Evolutionary conservation across 2,329 filamentous ascomycete species (phyloP).

Genomic region (Scortechinia acanthostroma): DNA sequence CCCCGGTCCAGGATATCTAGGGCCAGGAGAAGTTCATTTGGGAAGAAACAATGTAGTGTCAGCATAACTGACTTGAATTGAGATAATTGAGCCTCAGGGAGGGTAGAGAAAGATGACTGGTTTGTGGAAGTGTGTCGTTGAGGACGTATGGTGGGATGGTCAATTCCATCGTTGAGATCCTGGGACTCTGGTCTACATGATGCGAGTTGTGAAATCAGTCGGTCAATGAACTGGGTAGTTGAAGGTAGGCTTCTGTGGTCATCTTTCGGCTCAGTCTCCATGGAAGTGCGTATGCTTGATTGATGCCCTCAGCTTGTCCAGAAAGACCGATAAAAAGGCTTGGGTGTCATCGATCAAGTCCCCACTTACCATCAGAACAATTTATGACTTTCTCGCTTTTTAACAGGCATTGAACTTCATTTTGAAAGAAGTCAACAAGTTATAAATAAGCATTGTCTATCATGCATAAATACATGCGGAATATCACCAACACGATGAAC

Average conservation of each 20-base stretch:
- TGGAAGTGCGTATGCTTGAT: neutral
- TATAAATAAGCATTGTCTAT: neutral
- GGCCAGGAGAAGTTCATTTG: slow-evolving; percentile 52
- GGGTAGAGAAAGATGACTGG: neutral
- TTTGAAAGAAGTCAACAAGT: neutral
- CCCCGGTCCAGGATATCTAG: slow-evolving; percentile 52
- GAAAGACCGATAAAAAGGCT: neutral
- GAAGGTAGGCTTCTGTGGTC: neutral
- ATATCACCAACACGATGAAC: too few species aligned
- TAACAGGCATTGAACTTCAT: neutral
- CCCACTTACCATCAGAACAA: neutral
- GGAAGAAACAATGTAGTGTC: slow-evolving; percentile 53
- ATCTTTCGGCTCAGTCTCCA: neutral
- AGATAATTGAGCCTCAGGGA: neutral
- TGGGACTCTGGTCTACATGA: neutral
- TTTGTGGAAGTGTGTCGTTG: neutral
- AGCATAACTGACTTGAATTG: slow-evolving; percentile 29
- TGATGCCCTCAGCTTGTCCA: too few species aligned
- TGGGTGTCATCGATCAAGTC: neutral
- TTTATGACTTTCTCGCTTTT: neutral
- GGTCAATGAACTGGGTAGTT: neutral
- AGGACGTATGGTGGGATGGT: too few species aligned
- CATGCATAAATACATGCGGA: neutral
- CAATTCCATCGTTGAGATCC: neutral
- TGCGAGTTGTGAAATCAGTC: neutral